A percentile compares a stretch with the other conserved stretches of the same genome.
Evolutionary conservation across 805 yeast species (phyloP).

Genomic region (Saturnispora halmiae): DNA sequence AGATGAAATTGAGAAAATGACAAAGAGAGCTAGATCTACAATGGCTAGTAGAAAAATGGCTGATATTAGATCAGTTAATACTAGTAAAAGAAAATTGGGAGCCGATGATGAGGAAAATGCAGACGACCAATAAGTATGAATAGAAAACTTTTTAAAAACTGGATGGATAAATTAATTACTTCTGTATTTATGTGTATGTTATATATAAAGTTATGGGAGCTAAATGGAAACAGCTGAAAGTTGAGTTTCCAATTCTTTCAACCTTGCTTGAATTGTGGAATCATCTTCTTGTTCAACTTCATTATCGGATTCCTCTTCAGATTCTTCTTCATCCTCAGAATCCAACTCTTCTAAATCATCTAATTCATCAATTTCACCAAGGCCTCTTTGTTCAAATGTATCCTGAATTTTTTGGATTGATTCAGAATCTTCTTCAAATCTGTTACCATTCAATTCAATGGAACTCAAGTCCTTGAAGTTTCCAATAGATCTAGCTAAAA

Average conservation of each 20-base stretch:
- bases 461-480: slow-evolving; percentile 48
- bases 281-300: slow-evolving; percentile 45
- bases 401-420: slow-evolving; percentile 50
- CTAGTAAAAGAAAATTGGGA: slow-evolving; percentile 65
- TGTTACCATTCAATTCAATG: slow-evolving; percentile 88
- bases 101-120: slow-evolving; percentile 40
- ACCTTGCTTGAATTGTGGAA: slow-evolving; percentile 28
- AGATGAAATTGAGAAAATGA: slow-evolving; percentile 85
- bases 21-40: slow-evolving; percentile 73
- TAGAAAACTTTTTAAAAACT: too few species aligned
- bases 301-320: slow-evolving; percentile 45
- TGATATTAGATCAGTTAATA: slow-evolving; percentile 48
- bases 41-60: slow-evolving; percentile 69
- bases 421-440: slow-evolving; percentile 82
- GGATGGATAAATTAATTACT: too few species aligned
- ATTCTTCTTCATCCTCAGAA: slow-evolving; percentile 57
- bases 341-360: slow-evolving; percentile 88
- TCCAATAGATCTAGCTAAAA: slow-evolving; percentile 47
- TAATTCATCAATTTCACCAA: slow-evolving; percentile 82
- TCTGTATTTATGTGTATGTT: too few species aligned
- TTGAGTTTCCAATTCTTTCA: slow-evolving; percentile 43
- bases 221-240: slow-evolving; percentile 24
- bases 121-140: too few species aligned
- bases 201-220: background rate
- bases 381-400: slow-evolving; percentile 61